Conservation (phyloP, 1,284 basidiomycete species). For the Ceratobasidium sp. region DNA sequence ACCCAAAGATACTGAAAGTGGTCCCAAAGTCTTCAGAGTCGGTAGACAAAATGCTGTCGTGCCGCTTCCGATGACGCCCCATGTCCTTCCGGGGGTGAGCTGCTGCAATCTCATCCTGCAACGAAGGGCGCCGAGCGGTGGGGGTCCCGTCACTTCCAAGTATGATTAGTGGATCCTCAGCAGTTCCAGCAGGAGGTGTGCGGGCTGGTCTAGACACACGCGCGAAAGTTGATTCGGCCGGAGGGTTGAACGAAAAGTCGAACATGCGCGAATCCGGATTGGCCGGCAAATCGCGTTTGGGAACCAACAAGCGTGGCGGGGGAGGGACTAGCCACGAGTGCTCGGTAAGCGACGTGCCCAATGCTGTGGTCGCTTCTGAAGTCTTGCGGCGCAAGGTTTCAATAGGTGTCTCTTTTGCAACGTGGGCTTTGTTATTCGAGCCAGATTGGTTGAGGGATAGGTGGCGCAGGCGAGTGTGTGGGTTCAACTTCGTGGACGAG, state of each 20-base stretch:
- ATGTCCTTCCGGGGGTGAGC: background rate
- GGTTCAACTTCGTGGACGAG: background rate
- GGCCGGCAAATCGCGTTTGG: background rate
- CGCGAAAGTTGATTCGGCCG: slow-evolving; percentile 26
- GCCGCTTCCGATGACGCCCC: slow-evolving; percentile 7
- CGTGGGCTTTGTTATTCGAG: background rate
- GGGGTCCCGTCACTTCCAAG: background rate
- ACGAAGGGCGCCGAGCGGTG: background rate
- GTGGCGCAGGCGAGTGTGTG: background rate
- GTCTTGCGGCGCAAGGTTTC: slow-evolving; percentile 30
- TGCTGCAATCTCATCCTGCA: background rate
- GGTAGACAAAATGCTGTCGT: slow-evolving; percentile 36
- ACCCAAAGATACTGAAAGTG: background rate
- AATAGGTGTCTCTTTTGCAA: background rate
- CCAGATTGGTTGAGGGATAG: slow-evolving; percentile 17
- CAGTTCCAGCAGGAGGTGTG: background rate
- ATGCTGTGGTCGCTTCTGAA: slow-evolving; percentile 25
- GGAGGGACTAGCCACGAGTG: slow-evolving; percentile 37
- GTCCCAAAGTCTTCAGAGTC: slow-evolving; percentile 18
- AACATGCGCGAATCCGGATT: background rate
- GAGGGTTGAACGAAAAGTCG: slow-evolving; percentile 39
- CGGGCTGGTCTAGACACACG: background rate
- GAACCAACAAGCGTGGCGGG: slow-evolving; percentile 2
- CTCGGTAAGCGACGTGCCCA: background rate
- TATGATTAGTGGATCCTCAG: background rate